These are phyloP conservation scores for Cyclotella choctawhatcheeana DNA, from an alignment of 108 stramenopile genomes.

Conservation along the genomic window DNA sequence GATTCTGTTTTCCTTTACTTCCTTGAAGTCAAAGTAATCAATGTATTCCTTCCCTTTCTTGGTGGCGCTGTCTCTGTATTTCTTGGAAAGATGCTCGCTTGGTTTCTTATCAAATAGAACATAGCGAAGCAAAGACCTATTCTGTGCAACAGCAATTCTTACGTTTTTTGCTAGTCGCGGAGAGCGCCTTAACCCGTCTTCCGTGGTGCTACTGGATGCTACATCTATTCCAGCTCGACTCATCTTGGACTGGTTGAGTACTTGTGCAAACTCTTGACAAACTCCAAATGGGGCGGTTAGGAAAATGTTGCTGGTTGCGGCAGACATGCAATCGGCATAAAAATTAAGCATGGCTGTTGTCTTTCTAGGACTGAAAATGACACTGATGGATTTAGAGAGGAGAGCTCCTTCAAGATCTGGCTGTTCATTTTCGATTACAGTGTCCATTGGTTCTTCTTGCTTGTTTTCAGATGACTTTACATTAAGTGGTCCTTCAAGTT, in stretches of 20 bases:
- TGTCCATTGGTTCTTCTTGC: conserved; percentile 36
- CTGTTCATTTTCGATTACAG: conserved; percentile 25
- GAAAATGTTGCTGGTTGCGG: conserved; percentile 24
- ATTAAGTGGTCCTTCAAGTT: background rate
- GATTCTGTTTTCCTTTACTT: conserved; percentile 25
- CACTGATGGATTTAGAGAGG: conserved; percentile 14
- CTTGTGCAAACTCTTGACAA: conserved; percentile 29
- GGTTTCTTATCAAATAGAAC: conserved; percentile 47
- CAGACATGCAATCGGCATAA: conserved; percentile 42
- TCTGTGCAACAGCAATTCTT: background rate
- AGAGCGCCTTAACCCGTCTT: conserved; percentile 38
- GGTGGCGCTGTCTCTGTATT: conserved; percentile 14
- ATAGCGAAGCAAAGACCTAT: conserved; percentile 26
- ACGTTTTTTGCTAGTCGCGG: conserved; percentile 22
- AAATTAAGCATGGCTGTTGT: conserved; percentile 35
- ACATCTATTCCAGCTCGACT: background rate
- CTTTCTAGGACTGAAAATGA: conserved; percentile 48
- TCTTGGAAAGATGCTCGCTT: conserved; percentile 29
- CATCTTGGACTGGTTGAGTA: conserved; percentile 22
- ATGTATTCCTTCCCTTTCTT: conserved; percentile 31
- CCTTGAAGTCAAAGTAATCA: conserved; percentile 43
- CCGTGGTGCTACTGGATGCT: background rate
- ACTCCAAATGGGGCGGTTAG: conserved; percentile 48
- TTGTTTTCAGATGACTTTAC: background rate
- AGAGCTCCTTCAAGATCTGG: conserved; percentile 31